Evolutionary conservation across 768 basidiomycete genomes (phyloP).

Genomic region (Mycena capillaripes): DNA sequence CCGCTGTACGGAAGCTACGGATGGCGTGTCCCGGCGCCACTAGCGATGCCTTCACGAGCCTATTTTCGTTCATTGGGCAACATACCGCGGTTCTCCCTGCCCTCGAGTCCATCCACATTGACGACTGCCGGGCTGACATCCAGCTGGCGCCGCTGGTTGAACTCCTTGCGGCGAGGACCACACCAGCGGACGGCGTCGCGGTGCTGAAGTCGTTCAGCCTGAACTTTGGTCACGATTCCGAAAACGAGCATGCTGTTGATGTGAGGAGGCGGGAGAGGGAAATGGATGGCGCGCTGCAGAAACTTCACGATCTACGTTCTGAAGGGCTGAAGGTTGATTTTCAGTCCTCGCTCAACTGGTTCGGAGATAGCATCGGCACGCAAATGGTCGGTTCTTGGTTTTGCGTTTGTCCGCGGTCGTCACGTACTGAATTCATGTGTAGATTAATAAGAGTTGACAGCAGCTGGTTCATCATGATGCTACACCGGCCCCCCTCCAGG

Average conservation of each 20-base stretch:
- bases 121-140: background rate
- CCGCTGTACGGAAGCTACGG: background rate
- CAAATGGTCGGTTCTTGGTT: background rate
- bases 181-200: background rate
- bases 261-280: background rate
- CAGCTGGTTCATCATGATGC: too few species aligned
- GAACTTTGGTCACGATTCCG: background rate
- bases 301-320: background rate
- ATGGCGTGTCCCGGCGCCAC: background rate
- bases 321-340: background rate
- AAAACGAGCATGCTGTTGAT: background rate
- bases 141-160: background rate
- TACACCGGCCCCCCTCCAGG: too few species aligned
- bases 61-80: background rate
- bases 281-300: background rate
- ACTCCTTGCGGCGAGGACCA: background rate
- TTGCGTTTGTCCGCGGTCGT: too few species aligned
- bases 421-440: too few species aligned
- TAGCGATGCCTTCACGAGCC: background rate
- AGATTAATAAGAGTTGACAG: too few species aligned
- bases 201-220: background rate
- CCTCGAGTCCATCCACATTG: background rate
- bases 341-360: slow-evolving; percentile 2
- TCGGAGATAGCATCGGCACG: background rate
- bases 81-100: background rate